These are phyloP conservation scores for Colletotrichum horii DNA, from an alignment of 2,329 filamentous ascomycete species.

Conservation along the genomic window DNA sequence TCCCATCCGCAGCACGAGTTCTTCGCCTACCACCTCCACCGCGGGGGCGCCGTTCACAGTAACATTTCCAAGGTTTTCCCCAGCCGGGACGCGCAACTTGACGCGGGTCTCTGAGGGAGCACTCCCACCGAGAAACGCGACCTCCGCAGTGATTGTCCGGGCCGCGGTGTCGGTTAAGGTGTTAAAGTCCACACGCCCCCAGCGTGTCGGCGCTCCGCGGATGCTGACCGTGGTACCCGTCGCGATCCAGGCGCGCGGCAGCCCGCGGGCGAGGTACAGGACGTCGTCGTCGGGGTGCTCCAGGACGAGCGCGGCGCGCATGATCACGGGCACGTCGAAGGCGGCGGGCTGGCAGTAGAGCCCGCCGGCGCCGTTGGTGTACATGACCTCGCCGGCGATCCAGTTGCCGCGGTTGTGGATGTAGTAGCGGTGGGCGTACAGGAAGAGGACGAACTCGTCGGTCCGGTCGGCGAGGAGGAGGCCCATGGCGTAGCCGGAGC, in stretches of 20 bases:
- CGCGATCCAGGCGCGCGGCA: not conserved
- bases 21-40: not conserved
- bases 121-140: not conserved
- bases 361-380: not conserved
- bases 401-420: not conserved
- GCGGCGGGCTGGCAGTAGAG: not conserved
- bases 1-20: not conserved
- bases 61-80: not conserved
- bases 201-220: not conserved
- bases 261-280: not conserved
- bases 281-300: not conserved
- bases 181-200: not conserved
- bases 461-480: not conserved
- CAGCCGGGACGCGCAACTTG: not conserved
- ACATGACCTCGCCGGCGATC: not conserved
- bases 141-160: not conserved
- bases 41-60: not conserved
- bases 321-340: not conserved
- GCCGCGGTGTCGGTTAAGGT: fast-evolving
- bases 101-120: fast-evolving
- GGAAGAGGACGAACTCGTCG: not conserved
- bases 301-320: not conserved
- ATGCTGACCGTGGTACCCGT: not conserved
- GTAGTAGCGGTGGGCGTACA: not conserved
- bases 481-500: not conserved